Evolutionary conservation across 345 rosid genomes (phyloP).

Genomic region (Geranium rotundifolium): DNA sequence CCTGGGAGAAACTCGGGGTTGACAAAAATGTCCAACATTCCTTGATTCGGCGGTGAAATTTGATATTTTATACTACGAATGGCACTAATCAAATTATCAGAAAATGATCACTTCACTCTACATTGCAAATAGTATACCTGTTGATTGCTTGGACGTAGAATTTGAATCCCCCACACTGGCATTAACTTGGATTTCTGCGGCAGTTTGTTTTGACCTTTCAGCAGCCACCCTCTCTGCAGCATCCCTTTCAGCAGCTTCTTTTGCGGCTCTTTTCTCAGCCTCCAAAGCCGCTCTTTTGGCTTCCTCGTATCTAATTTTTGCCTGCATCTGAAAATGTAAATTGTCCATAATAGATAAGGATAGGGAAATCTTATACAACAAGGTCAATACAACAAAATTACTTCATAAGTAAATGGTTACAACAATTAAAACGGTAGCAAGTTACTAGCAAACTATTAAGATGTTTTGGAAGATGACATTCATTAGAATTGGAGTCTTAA

Average conservation of each 20-base stretch:
- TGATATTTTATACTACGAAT: not conserved
- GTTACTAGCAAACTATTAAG: not conserved
- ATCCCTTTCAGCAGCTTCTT: conserved; percentile 50
- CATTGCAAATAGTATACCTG: conserved; percentile 21
- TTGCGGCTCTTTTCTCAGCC: conserved; percentile 56
- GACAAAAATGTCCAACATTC: not conserved
- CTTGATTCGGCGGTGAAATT: not conserved
- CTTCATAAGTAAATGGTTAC: not conserved
- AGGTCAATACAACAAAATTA: not conserved
- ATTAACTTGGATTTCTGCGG: conserved; percentile 19
- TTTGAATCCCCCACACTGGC: conserved; percentile 9
- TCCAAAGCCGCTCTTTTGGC: conserved; percentile 51
- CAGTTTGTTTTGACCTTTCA: conserved; percentile 23
- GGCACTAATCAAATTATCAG: not conserved
- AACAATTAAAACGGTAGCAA: not conserved
- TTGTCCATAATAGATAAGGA: conserved; percentile 1
- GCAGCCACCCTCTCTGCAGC: conserved; percentile 48
- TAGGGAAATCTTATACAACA: not conserved
- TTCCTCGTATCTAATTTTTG: conserved; percentile 68
- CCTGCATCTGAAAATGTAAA: conserved; percentile 23
- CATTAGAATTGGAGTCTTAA: not conserved
- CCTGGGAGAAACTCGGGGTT: not conserved
- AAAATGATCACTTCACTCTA: not conserved
- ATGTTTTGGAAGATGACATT: too few species aligned
- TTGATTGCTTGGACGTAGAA: conserved; percentile 1